phyloP scores from a whole-genome alignment of 164 flowering plant genomes.

The Buxus sempervirens region DNA sequence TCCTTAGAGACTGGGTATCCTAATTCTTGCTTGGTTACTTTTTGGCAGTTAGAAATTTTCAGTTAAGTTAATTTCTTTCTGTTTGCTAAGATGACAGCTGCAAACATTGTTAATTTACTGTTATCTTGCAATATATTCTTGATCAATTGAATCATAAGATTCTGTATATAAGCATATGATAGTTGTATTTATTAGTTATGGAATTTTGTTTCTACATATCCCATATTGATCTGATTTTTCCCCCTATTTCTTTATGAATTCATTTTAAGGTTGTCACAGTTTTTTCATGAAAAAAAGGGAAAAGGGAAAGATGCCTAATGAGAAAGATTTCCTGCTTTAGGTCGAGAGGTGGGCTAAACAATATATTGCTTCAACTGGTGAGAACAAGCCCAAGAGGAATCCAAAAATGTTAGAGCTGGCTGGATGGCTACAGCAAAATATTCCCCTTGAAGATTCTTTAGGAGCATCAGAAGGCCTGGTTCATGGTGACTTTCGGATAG shows the following conservation, averaged over 20 bases:
- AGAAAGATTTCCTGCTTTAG: conserved; percentile 29
- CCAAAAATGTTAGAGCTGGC: conserved; percentile 80
- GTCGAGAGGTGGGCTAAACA: conserved; percentile 96
- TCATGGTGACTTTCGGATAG: conserved; percentile 96
- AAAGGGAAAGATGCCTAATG: background rate
- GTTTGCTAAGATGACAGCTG: too few relatives aligned
- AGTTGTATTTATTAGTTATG: too few relatives aligned
- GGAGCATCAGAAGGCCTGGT: conserved; percentile 71
- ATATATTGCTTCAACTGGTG: conserved; percentile 80
- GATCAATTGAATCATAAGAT: too few relatives aligned
- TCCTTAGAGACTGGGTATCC: too few relatives aligned
- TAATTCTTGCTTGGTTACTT: too few relatives aligned
- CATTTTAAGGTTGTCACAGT: background rate
- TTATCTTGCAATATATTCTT: too few relatives aligned
- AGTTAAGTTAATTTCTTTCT: too few relatives aligned
- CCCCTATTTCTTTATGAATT: background rate
- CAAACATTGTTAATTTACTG: too few relatives aligned
- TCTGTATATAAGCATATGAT: too few relatives aligned
- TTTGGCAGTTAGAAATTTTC: too few relatives aligned
- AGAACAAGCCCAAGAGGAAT: conserved; percentile 72
- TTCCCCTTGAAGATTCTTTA: conserved; percentile 87
- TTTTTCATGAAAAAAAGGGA: too few relatives aligned
- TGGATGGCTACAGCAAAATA: conserved; percentile 65
- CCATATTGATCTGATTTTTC: background rate
- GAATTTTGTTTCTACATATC: background rate